These are phyloP conservation scores for Boletellus sp. DNA, from an alignment of 768 basidiomycete species.

Conservation along the genomic window DNA sequence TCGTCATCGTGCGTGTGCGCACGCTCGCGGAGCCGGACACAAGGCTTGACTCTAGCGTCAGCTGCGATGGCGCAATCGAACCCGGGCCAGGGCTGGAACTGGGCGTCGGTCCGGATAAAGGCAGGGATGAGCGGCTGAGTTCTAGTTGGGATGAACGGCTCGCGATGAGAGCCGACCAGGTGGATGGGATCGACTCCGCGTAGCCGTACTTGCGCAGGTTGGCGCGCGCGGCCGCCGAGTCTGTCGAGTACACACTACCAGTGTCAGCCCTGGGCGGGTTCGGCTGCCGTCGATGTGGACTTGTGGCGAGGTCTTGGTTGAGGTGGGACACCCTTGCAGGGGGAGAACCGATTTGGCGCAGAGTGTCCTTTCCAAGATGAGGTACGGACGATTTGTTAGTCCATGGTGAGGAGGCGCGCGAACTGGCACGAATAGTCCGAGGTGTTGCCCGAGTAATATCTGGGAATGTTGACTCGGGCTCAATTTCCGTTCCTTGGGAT, in stretches of 20 bases:
- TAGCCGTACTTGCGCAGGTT: slow-evolving; percentile 27
- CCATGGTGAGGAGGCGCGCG: not conserved
- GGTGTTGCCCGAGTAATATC: not conserved
- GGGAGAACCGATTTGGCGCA: not conserved
- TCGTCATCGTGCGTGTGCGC: slow-evolving; percentile 1
- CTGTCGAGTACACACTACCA: slow-evolving; percentile 25
- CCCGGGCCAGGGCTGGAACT: not conserved
- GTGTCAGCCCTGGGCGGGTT: slow-evolving; percentile 9
- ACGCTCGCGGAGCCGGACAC: slow-evolving; percentile 1
- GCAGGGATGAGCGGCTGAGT: not conserved
- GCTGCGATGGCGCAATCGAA: slow-evolving; percentile 7
- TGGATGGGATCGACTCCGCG: slow-evolving; percentile 17
- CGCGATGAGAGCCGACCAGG: slow-evolving; percentile 19
- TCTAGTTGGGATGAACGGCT: slow-evolving; percentile 17
- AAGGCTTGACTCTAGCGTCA: slow-evolving; percentile 2
- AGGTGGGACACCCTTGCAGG: slow-evolving; percentile 5
- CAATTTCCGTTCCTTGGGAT: not conserved
- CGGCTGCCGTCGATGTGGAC: not conserved
- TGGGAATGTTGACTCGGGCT: not conserved
- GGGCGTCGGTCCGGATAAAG: slow-evolving; percentile 1
- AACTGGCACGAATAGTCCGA: not conserved
- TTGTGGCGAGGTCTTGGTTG: not conserved
- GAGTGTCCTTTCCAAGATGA: not conserved
- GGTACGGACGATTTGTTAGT: not conserved
- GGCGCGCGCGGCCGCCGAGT: slow-evolving; percentile 19